A percentile compares a stretch with the other conserved stretches of the same genome.
phyloP scores from a whole-genome alignment of 208 protist species.

The Wallacemonas sp. region DNA sequence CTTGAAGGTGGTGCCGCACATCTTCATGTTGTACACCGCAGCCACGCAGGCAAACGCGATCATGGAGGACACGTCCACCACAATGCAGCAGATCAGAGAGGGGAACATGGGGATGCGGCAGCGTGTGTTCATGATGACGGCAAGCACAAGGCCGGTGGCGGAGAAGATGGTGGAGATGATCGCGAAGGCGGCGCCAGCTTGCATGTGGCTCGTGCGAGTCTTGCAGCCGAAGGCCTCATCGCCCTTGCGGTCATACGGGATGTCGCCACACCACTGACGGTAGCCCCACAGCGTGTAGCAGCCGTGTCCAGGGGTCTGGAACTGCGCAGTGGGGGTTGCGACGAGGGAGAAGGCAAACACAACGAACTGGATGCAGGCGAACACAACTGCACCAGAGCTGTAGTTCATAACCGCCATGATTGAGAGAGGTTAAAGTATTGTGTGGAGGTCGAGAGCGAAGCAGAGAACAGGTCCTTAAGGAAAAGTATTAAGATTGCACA shows the following conservation, averaged over 20 bases:
- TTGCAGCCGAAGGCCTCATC: constrained; percentile 24
- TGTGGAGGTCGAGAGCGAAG: background rate
- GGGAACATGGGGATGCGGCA: constrained; percentile 14
- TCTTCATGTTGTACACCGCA: constrained; percentile 35
- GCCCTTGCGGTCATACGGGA: constrained; percentile 19
- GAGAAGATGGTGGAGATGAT: constrained; percentile 21
- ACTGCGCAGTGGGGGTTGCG: constrained; percentile 22
- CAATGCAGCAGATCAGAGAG: background rate
- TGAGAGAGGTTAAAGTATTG: background rate
- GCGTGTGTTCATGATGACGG: constrained; percentile 21
- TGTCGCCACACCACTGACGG: constrained; percentile 16
- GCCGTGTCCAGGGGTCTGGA: constrained; percentile 7
- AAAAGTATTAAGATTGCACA: too few relatives aligned
- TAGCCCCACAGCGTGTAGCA: constrained; percentile 35
- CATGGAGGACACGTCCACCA: constrained; percentile 12
- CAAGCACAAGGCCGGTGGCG: constrained; percentile 8
- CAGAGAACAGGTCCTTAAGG: background rate
- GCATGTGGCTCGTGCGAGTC: constrained; percentile 17
- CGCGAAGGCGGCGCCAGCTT: constrained; percentile 16
- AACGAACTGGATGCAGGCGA: constrained; percentile 23
- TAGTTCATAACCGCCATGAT: constrained; percentile 21
- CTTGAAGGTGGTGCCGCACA: constrained; percentile 28
- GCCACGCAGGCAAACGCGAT: constrained; percentile 50
- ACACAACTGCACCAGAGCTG: constrained; percentile 17
- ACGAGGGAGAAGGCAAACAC: constrained; percentile 17